A percentile compares a stretch with the other conserved stretches of the same genome.
These are phyloP conservation scores for Hsuehochloa calcarea DNA, from an alignment of 176 grass and related monocot species.

Conservation along the genomic window DNA sequence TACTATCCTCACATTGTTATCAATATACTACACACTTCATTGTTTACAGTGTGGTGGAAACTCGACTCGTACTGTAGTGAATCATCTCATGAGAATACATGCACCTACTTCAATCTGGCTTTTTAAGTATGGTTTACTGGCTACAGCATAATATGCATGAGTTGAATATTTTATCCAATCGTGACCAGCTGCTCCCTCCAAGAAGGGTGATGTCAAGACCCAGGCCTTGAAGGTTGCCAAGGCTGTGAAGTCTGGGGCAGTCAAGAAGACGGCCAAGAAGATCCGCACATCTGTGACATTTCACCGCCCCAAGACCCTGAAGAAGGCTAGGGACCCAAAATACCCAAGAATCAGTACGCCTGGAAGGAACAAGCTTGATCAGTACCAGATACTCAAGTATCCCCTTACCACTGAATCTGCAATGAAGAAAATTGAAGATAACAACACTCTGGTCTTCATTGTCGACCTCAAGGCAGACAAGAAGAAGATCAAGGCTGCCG, in stretches of 20 bases:
- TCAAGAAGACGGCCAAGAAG: constrained; percentile 63
- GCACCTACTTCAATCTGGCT: not conserved
- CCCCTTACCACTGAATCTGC: constrained; percentile 73
- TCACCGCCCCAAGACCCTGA: constrained; percentile 64
- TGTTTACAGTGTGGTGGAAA: not conserved
- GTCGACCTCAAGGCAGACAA: constrained; percentile 71
- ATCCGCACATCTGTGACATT: constrained; percentile 64
- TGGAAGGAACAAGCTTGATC: constrained; percentile 78
- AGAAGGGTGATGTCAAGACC: constrained; percentile 61
- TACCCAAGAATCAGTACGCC: constrained; percentile 66
- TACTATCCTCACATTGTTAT: not conserved
- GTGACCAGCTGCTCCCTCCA: constrained; percentile 27
- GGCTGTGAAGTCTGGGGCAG: constrained; percentile 59
- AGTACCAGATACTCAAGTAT: constrained; percentile 79
- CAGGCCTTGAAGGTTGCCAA: constrained; percentile 76
- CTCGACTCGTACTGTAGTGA: not conserved
- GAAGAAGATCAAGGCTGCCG: constrained; percentile 82
- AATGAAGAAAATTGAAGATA: constrained; percentile 88
- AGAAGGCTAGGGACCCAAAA: constrained; percentile 56
- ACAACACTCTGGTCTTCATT: constrained; percentile 83
- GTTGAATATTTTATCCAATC: not conserved
- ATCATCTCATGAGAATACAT: not conserved
- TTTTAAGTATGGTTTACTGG: not conserved
- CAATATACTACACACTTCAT: not conserved
- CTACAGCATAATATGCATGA: not conserved